Base-by-base conservation (phyloP, 2,329 filamentous ascomycete genomes). In the Phialocephala sp. region DNA sequence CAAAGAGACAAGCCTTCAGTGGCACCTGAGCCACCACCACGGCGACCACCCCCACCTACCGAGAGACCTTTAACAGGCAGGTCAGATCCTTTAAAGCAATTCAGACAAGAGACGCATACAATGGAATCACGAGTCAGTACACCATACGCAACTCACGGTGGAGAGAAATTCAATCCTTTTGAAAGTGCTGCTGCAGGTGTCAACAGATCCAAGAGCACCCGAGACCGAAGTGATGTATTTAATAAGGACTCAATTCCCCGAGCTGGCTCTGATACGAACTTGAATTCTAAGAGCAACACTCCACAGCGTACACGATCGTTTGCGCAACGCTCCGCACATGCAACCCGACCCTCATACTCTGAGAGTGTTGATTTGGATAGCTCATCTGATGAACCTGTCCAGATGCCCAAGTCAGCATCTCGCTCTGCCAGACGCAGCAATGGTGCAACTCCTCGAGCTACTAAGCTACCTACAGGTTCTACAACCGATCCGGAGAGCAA, bases 101-200 rank as follows among this genome's bases (percentile, higher is more conserved):
- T 85, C 65, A 79, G 80, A 71, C 80, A 82, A 4, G 59, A 71
- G 43, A 57, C 64, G 14, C 39, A 66, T 8, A 76, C 75, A 0
- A 79, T 78, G 52, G 84, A 87, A 66, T 74, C 76, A n/a, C 81
- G 85, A n/a, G 80, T 85, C 62, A 85, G 84, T 69, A 85, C 84
- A 6, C 85, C 86, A 0, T 89, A 89, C 72, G 80, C 81, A 50
- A 82, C 80, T 1, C 80, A 83, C 37, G 81, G 84, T 14, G 85
- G 87, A 39, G 87, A 89, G 74, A 88, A 84, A 76, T 83, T 85
- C 4, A 83, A 87, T 55, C 82, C 85, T 0, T 87, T 86, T 65
- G 85, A 86, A 54, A 82, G 63, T 47, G 63, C 70, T 63, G 72
- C 73, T 69, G 63, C 70, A 63, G 72, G 72, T 69, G 57, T 76